These are phyloP conservation scores for Rhodotorula sp. DNA, from an alignment of 1,284 basidiomycete species.

Conservation along the genomic window DNA sequence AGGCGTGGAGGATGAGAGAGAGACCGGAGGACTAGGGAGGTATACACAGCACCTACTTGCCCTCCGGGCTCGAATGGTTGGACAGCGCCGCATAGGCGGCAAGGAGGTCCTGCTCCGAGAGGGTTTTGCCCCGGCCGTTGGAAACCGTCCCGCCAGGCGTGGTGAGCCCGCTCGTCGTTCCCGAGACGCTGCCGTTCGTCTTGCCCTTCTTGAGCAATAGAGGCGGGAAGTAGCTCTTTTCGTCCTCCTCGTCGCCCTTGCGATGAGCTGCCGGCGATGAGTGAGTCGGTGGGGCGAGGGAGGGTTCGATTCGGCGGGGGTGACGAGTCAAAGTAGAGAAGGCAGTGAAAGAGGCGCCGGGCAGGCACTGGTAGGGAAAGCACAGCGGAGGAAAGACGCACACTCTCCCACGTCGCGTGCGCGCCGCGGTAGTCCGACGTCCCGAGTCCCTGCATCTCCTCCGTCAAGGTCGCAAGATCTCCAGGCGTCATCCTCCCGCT, in stretches of 20 bases:
- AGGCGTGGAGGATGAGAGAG: too few relatives aligned
- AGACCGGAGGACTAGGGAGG: too few relatives aligned
- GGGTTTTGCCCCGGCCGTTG: slow-evolving; percentile 59
- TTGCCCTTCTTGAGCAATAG: slow-evolving; percentile 66
- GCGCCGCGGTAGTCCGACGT: slow-evolving; percentile 75
- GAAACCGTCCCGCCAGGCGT: slow-evolving; percentile 70
- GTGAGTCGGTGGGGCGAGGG: too few relatives aligned
- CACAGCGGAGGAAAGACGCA: slow-evolving; percentile 32
- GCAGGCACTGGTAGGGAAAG: too few relatives aligned
- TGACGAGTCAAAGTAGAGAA: not conserved
- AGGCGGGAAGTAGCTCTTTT: slow-evolving; percentile 85
- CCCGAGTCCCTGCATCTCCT: slow-evolving; percentile 72
- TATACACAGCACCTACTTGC: not conserved
- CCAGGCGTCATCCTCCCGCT: slow-evolving; percentile 75
- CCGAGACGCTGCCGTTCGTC: slow-evolving; percentile 62
- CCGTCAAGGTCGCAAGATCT: slow-evolving; percentile 88
- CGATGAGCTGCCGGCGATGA: not conserved
- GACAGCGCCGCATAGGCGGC: slow-evolving; percentile 77
- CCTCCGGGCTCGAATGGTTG: slow-evolving; percentile 18
- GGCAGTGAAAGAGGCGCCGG: too few relatives aligned
- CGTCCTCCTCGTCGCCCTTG: slow-evolving; percentile 63
- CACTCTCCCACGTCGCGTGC: slow-evolving; percentile 1
- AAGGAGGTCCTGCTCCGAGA: slow-evolving; percentile 79
- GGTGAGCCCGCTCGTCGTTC: slow-evolving; percentile 75
- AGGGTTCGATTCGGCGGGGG: not conserved